Percentiles rank a stretch among this genome's conserved stretches.
phyloP scores from a whole-genome alignment of 495 filamentous ascomycete genomes.

The Neurospora discreta region DNA sequence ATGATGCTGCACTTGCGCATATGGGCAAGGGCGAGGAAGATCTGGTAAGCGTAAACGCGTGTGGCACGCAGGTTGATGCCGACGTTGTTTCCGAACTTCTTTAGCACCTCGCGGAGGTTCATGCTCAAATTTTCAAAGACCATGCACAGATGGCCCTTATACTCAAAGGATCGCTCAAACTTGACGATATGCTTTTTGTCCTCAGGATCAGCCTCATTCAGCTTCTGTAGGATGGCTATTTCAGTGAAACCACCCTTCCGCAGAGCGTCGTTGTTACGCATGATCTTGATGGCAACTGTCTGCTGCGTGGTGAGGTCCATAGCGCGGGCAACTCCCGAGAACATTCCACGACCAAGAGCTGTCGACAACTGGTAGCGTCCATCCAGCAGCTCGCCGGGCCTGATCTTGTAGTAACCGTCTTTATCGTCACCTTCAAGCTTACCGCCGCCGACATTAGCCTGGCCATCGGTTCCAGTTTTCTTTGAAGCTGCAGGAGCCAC shows the following conservation, averaged over 20 bases:
- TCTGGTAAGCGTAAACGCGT: constrained; percentile 81
- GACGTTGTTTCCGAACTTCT: constrained; percentile 89
- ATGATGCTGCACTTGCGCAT: constrained; percentile 86
- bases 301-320: constrained; percentile 60
- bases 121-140: constrained; percentile 92
- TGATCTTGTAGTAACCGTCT: constrained; percentile 90
- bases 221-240: constrained; percentile 77
- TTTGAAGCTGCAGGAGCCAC: constrained; percentile 42
- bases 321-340: constrained; percentile 91
- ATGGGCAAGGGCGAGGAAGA: constrained; percentile 77
- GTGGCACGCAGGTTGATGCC: constrained; percentile 83
- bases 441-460: constrained; percentile 47
- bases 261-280: constrained; percentile 88
- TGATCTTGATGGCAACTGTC: constrained; percentile 84
- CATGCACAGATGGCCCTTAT: constrained; percentile 91
- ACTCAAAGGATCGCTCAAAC: constrained; percentile 77
- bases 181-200: constrained; percentile 89
- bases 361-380: constrained; percentile 77
- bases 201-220: constrained; percentile 72
- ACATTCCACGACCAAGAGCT: constrained; percentile 89
- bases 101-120: constrained; percentile 89
- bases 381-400: constrained; percentile 79
- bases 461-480: constrained; percentile 23
- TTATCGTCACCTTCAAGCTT: constrained; percentile 90
- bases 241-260: constrained; percentile 90